Evolutionary conservation across 805 yeast genomes (phyloP).

Genomic region (Candida coquimbonensis): DNA sequence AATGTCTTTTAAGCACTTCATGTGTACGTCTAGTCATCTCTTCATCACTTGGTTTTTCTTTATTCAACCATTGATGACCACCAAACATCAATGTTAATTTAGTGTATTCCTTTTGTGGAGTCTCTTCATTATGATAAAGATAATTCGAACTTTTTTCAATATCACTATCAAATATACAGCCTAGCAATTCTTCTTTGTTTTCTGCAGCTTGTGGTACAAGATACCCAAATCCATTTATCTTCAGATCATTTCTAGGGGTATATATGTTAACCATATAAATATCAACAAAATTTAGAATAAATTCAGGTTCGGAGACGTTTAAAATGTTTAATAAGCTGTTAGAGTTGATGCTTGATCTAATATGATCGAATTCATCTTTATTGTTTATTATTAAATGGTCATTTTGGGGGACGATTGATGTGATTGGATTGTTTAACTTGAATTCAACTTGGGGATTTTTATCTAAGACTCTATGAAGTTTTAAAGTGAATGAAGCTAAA

Average conservation of each 20-base stretch:
- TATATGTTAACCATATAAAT: constrained; percentile 68
- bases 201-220: constrained; percentile 54
- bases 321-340: constrained; percentile 26
- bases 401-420: constrained; percentile 1
- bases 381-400: constrained; percentile 2
- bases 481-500: constrained; percentile 43
- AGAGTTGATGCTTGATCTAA: constrained; percentile 53
- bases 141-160: constrained; percentile 51
- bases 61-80: constrained; percentile 42
- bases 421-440: constrained; percentile 23
- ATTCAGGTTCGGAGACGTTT: not conserved
- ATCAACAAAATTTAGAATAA: constrained; percentile 22
- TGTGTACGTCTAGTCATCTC: constrained; percentile 27
- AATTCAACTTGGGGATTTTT: constrained; percentile 36
- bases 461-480: constrained; percentile 32
- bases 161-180: constrained; percentile 88
- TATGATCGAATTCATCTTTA: constrained; percentile 37
- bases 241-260: constrained; percentile 39
- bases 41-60: constrained; percentile 4
- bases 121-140: constrained; percentile 16
- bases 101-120: constrained; percentile 35
- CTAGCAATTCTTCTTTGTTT: constrained; percentile 57
- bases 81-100: constrained; percentile 89
- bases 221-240: constrained; percentile 75
- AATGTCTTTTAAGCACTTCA: constrained; percentile 31